Percentiles rank a stretch among this genome's conserved stretches.
phyloP scores from a whole-genome alignment of 176 grass and related monocot genomes.

The Typha latifolia region DNA sequence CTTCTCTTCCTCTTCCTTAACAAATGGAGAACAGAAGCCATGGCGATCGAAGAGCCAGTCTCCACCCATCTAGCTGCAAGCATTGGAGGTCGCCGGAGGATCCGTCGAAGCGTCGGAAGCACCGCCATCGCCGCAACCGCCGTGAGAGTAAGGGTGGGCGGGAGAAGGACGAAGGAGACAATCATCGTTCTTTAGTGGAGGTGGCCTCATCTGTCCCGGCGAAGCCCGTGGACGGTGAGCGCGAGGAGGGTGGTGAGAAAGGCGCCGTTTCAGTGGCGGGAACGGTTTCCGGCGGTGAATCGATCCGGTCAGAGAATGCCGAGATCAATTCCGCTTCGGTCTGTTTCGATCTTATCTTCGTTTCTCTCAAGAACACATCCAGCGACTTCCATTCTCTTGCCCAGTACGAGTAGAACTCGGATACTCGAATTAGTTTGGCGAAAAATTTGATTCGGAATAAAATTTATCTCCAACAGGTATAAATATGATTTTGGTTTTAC shows the following conservation, averaged over 20 bases:
- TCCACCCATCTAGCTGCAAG: constrained; percentile 36
- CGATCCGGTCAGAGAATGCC: constrained; percentile 12
- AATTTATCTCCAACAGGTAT: no score
- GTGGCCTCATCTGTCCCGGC: constrained; percentile 5
- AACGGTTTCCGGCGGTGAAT: constrained; percentile 16
- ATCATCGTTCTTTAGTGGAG: background rate
- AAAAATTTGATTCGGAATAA: no score
- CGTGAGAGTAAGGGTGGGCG: constrained; percentile 15
- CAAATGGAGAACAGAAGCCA: background rate
- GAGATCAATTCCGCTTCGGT: constrained; percentile 39
- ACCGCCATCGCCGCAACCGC: constrained; percentile 25
- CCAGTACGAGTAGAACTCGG: no score
- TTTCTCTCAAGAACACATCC: constrained; percentile 13
- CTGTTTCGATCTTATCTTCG: constrained; percentile 25
- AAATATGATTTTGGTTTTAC: no score
- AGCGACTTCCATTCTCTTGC: no score
- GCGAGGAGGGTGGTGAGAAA: constrained; percentile 41
- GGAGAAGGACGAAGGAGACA: constrained; percentile 1
- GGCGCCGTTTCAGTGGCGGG: constrained; percentile 14
- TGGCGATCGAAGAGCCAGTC: constrained; percentile 38
- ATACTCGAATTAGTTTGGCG: no score
- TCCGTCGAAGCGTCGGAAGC: constrained; percentile 62
- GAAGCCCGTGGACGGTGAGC: constrained; percentile 31
- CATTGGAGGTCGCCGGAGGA: constrained; percentile 36
- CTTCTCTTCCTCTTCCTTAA: no score